Conservation (phyloP, 169 alveolate species). For the Condylostoma magnum region DNA sequence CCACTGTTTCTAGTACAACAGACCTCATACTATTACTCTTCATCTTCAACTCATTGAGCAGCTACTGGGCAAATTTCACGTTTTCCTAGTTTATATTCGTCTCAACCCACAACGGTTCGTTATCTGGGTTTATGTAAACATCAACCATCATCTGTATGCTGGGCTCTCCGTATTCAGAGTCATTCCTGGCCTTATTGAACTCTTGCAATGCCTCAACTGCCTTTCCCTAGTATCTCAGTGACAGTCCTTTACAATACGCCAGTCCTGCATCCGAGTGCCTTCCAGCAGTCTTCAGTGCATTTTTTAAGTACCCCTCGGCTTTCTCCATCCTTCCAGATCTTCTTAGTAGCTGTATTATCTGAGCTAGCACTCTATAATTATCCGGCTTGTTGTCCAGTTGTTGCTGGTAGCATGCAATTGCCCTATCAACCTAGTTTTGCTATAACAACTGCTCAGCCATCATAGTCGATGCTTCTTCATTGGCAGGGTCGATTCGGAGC, state of each 20-base stretch:
- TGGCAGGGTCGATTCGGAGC: conserved; percentile 75
- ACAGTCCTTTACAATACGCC: conserved; percentile 74
- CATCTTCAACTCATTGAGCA: conserved; percentile 62
- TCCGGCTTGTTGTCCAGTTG: conserved; percentile 82
- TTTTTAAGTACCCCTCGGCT: conserved; percentile 68
- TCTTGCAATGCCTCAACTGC: conserved; percentile 77
- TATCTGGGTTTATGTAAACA: conserved; percentile 78
- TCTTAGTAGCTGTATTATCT: conserved; percentile 70
- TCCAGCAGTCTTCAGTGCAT: conserved; percentile 60
- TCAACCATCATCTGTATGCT: conserved; percentile 76
- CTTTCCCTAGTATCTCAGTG: conserved; percentile 55
- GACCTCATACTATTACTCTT: conserved; percentile 10
- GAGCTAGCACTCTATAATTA: conserved; percentile 75
- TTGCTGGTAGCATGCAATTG: conserved; percentile 67
- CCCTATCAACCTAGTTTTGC: conserved; percentile 74
- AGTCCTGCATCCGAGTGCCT: conserved; percentile 73
- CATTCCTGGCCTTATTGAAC: conserved; percentile 78
- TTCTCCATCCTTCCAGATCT: conserved; percentile 79
- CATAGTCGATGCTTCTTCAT: conserved; percentile 84
- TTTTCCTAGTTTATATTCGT: conserved; percentile 45
- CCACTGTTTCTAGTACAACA: conserved; percentile 58
- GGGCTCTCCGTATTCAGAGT: conserved; percentile 74
- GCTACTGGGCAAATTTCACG: conserved; percentile 66
- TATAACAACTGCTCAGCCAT: conserved; percentile 75
- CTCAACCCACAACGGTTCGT: conserved; percentile 18